These are phyloP conservation scores for Trichoderma virens DNA, from an alignment of 495 filamentous ascomycete species.

Conservation along the genomic window DNA sequence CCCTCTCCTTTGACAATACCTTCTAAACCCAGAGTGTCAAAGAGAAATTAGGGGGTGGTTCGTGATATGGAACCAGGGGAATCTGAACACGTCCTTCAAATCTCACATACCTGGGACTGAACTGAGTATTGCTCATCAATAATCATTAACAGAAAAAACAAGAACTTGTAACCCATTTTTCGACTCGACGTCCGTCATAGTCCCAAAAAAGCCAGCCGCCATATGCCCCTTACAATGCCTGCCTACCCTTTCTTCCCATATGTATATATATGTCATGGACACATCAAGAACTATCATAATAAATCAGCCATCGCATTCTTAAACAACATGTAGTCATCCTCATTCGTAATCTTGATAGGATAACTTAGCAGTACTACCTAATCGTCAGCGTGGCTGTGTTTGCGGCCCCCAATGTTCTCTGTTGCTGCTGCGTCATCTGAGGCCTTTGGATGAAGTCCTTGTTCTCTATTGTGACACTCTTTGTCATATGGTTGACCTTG, in stretches of 20 bases:
- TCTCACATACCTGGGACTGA: neutral
- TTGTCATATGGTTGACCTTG: slow-evolving; percentile 99
- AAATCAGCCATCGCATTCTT: neutral
- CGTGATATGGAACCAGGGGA: neutral
- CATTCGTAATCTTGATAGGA: neutral
- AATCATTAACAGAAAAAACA: slow-evolving; percentile 1
- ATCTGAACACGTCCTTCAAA: neutral
- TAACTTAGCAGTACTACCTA: slow-evolving; percentile 1
- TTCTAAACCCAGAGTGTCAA: neutral
- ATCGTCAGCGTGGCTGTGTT: slow-evolving; percentile 4
- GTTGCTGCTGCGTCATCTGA: slow-evolving; percentile 38
- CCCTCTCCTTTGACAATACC: neutral
- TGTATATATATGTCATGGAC: neutral
- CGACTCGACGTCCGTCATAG: neutral
- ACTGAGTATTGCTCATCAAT: neutral
- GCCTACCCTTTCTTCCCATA: neutral
- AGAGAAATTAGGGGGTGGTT: neutral
- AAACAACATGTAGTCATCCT: neutral
- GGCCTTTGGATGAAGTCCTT: slow-evolving; percentile 65
- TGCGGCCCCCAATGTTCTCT: slow-evolving; percentile 1
- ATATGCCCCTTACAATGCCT: neutral
- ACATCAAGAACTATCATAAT: neutral
- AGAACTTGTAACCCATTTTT: neutral
- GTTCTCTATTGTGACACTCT: slow-evolving; percentile 94
- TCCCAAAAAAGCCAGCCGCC: neutral